Base-by-base conservation (phyloP, 1,284 basidiomycete genomes). In the Rhodofomes roseus region DNA sequence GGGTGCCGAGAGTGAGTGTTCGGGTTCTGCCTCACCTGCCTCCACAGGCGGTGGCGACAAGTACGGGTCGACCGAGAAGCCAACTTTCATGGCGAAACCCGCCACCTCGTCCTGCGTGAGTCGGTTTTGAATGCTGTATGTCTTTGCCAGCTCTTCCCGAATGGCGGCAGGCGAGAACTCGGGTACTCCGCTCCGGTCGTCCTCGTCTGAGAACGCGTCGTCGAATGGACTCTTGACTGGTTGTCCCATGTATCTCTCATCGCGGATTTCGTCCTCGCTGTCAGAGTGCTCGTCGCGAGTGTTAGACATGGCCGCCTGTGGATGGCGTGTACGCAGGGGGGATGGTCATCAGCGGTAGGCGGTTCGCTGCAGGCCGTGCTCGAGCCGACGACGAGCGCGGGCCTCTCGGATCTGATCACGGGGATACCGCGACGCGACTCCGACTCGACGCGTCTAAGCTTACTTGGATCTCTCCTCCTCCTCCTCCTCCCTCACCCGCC, bases 191-290 rank as follows among this genome's bases (percentile, higher is more conserved):
- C 72, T 68, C 55, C 79, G 75, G 59, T 83, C 81, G 20, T 88
- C 88, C 20, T 70, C 73, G 53, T 84, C 82, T 22, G 79, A 79
- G 72, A 90, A 90, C 23, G 86, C 84, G 69, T 91, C 90, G 72
- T 90, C 89, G 51, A 87, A 71, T 63, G 81, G 50, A 22, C 50
- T 52, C 50, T 36, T 52, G 50, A 52, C 50, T 20, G 59, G 55
- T 9, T 52, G 55, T 16, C 31, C 6, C 7, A 29, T 22, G 53
- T 56, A n/a, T 2, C 25, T 18, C 37, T 40, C 44, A 56, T 51
- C 55, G 41, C 56, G 39, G 50, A 36, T 27, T 31, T 53, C 46
- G 37, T 56, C 56, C 9, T 64, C 64, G 56, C 58, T 61, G 57
- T 62, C 63, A 4, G 56, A 48, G 41, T 50, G 60, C 34, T 61